These are phyloP conservation scores for Tolypocladium sp. DNA, from an alignment of 2,329 filamentous ascomycete species.

Conservation along the genomic window DNA sequence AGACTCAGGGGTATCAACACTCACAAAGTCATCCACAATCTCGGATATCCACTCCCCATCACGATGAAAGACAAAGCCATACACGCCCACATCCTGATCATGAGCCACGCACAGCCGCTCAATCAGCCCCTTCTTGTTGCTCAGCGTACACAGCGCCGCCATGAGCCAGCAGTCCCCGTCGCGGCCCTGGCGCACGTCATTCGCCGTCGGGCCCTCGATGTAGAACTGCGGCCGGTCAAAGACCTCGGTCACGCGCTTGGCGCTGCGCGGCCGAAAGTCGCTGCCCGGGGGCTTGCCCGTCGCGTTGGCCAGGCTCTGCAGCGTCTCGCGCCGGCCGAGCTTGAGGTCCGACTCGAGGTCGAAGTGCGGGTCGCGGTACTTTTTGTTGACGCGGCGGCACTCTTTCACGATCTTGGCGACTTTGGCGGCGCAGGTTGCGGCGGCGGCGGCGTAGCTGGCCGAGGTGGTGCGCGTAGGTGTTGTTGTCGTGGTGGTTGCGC, in stretches of 20 bases:
- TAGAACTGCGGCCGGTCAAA: constrained; percentile 72
- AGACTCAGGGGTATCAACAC: neutral
- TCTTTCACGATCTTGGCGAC: constrained; percentile 52
- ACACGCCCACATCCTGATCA: constrained; percentile 67
- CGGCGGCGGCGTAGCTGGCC: constrained; percentile 65
- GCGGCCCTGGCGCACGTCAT: constrained; percentile 69
- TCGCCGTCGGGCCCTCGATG: constrained; percentile 65
- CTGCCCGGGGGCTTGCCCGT: constrained; percentile 12
- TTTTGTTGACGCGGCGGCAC: constrained; percentile 71
- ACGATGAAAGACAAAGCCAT: constrained; percentile 77
- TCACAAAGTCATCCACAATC: constrained; percentile 46
- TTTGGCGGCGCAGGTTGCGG: constrained; percentile 56
- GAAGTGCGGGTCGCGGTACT: constrained; percentile 81
- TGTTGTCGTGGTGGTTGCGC: neutral
- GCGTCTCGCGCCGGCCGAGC: constrained; percentile 39
- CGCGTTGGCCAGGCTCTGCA: constrained; percentile 32
- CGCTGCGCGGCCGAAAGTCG: constrained; percentile 36
- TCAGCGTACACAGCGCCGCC: constrained; percentile 68
- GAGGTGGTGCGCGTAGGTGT: constrained; percentile 37
- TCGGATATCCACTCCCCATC: constrained; percentile 65
- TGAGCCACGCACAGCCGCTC: constrained; percentile 64
- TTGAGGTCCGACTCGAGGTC: constrained; percentile 74
- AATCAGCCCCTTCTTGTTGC: constrained; percentile 63
- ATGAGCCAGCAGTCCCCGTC: constrained; percentile 84
- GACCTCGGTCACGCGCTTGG: constrained; percentile 65